Evolutionary conservation across 768 basidiomycete genomes (phyloP).

Genomic region (Neoboletus subvelutipes): DNA sequence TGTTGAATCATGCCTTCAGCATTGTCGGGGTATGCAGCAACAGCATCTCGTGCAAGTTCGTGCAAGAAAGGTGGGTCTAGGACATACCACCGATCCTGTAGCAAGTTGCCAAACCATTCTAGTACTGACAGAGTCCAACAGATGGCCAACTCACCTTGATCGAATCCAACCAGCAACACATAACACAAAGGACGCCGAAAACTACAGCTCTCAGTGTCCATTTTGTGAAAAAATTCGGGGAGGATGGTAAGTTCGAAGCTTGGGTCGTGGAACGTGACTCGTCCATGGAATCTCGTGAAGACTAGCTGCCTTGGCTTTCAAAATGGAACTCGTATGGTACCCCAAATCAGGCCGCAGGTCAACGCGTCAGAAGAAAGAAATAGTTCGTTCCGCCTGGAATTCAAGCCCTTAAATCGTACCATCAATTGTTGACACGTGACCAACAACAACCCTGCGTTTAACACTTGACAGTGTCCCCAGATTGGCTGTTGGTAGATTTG

Average conservation of each 20-base stretch:
- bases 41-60: conserved; percentile 69
- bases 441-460: neutral
- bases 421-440: neutral
- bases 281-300: conserved; percentile 17
- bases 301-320: neutral
- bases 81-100: conserved; percentile 83
- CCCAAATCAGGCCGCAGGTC: neutral
- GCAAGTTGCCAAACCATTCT: neutral
- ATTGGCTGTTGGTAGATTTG: neutral
- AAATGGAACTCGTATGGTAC: neutral
- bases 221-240: conserved; percentile 21
- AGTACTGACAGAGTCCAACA: neutral
- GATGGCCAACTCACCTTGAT: conserved; percentile 52
- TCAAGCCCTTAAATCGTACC: neutral
- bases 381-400: neutral
- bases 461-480: too few relatives aligned
- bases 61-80: conserved; percentile 74
- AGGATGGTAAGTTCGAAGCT: neutral
- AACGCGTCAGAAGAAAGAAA: neutral
- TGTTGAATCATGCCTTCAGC: conserved; percentile 73
- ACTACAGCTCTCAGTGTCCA: conserved; percentile 34
- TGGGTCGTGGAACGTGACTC: conserved; percentile 7
- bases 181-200: conserved; percentile 30
- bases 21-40: conserved; percentile 63
- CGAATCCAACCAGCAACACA: conserved; percentile 54